Conservation (phyloP, 2,329 filamentous ascomycete species). For the Alternaria sp. region DNA sequence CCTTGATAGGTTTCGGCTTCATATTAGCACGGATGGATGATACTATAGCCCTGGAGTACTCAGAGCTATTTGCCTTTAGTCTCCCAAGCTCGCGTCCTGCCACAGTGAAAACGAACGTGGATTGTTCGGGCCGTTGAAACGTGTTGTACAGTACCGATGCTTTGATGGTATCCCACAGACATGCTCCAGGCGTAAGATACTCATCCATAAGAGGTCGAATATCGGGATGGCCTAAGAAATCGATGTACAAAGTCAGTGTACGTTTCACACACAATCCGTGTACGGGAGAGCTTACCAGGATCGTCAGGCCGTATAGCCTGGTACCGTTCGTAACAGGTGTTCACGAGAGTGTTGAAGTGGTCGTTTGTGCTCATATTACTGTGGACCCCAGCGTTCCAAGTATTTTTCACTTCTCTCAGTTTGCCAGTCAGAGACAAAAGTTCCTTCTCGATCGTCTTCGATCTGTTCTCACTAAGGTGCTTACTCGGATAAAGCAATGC, state of each 20-base stretch:
- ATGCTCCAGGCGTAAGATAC: slow-evolving; percentile 21
- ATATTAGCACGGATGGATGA: slow-evolving; percentile 36
- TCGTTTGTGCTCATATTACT: slow-evolving; percentile 7
- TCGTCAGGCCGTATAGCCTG: slow-evolving; percentile 30
- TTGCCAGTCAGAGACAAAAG: slow-evolving; percentile 9
- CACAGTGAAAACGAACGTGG: slow-evolving; percentile 50
- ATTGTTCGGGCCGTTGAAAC: slow-evolving; percentile 26
- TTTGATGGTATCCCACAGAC: slow-evolving; percentile 56
- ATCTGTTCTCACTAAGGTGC: slow-evolving; percentile 1
- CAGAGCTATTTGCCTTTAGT: slow-evolving; percentile 42
- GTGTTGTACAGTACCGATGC: slow-evolving; percentile 55
- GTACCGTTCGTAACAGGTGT: slow-evolving; percentile 32
- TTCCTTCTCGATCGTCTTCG: slow-evolving; percentile 19
- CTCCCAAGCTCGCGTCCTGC: slow-evolving; percentile 53
- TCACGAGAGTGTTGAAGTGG: slow-evolving; percentile 23
- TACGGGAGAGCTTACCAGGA: background rate
- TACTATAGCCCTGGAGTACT: slow-evolving; percentile 25
- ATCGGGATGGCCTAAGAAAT: slow-evolving; percentile 8
- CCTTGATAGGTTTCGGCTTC: slow-evolving; percentile 44
- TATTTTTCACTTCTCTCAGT: slow-evolving; percentile 3
- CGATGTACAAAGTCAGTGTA: background rate
- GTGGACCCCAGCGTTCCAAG: slow-evolving; percentile 19
- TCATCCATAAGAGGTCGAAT: slow-evolving; percentile 24
- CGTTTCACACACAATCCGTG: background rate
- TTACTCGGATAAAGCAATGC: slow-evolving; percentile 23